phyloP scores from a whole-genome alignment of 805 yeast genomes.

The Candida ascalaphidarum region DNA sequence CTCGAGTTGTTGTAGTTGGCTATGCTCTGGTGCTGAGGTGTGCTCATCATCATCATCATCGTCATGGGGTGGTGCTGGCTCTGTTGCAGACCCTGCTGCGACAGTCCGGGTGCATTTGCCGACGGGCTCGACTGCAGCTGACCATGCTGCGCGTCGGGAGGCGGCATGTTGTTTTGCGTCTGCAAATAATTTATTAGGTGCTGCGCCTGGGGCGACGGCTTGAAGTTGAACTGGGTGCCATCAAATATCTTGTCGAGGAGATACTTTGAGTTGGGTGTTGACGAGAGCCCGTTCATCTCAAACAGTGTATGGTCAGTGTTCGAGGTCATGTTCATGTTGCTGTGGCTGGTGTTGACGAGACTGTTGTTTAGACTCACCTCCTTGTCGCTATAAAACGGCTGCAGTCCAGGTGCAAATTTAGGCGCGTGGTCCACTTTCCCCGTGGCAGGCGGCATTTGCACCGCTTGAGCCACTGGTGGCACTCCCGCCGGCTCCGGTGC shows the following conservation, averaged over 20 bases:
- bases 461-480: constrained; percentile 2
- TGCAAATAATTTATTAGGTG: constrained; percentile 9
- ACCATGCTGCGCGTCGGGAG: constrained; percentile 14
- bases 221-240: too few relatives aligned
- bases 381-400: too few relatives aligned
- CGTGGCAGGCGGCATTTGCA: too few relatives aligned
- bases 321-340: constrained; percentile 22
- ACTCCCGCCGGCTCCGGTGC: neutral
- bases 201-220: constrained; percentile 24
- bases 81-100: constrained; percentile 5
- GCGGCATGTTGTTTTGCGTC: constrained; percentile 18
- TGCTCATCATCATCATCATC: constrained; percentile 33
- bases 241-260: constrained; percentile 32
- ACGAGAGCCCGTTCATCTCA: constrained; percentile 27
- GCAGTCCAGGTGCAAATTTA: too few relatives aligned
- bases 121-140: constrained; percentile 4
- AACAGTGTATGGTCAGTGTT: constrained; percentile 31
- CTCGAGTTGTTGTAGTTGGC: constrained; percentile 14
- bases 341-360: constrained; percentile 19
- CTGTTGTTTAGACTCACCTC: too few relatives aligned
- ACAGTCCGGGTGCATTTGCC: constrained; percentile 4
- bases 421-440: too few relatives aligned
- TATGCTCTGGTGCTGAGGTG: constrained; percentile 31
- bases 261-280: constrained; percentile 33
- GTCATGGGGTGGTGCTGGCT: constrained; percentile 7